Percentiles rank a stretch among this genome's conserved stretches.
These are phyloP conservation scores for Hymenotorrendiella dingleyae DNA, from an alignment of 2,329 filamentous ascomycete genomes.

Conservation along the genomic window DNA sequence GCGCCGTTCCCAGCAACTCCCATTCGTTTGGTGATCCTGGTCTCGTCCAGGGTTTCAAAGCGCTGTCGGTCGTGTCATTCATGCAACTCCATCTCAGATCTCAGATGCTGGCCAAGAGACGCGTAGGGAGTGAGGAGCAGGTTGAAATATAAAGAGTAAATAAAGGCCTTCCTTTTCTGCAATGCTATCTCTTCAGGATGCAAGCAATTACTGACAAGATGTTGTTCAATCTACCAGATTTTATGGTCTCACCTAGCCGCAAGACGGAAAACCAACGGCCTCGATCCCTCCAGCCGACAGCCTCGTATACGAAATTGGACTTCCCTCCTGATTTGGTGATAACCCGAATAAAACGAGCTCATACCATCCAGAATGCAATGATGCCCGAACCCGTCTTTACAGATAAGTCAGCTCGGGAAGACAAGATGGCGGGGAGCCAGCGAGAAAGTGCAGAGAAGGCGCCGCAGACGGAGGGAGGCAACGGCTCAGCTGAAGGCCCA, in stretches of 20 bases:
- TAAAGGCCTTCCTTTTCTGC: too few species aligned
- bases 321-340: conserved; percentile 16
- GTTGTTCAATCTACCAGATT: conserved; percentile 27
- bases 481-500: conserved; percentile 11
- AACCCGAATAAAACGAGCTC: conserved; percentile 24
- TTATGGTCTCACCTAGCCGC: conserved; percentile 26
- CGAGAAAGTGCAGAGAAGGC: conserved; percentile 35
- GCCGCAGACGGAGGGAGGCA: conserved; percentile 29
- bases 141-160: too few species aligned
- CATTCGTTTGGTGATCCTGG: conserved; percentile 23
- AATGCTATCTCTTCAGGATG: conserved; percentile 11
- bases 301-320: conserved; percentile 35
- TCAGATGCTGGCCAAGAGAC: conserved; percentile 15
- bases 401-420: conserved; percentile 13
- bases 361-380: conserved; percentile 28
- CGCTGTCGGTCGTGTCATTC: conserved; percentile 24
- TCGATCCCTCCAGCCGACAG: conserved; percentile 31
- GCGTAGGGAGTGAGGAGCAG: conserved; percentile 19
- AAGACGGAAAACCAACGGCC: conserved; percentile 26
- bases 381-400: conserved; percentile 12
- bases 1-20: too few species aligned
- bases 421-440: conserved; percentile 17
- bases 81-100: too few species aligned
- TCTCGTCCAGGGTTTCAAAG: conserved; percentile 26
- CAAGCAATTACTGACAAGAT: conserved; percentile 26